phyloP scores from a whole-genome alignment of 192 early-diverging fungal species.

The Mortierella claussenii region DNA sequence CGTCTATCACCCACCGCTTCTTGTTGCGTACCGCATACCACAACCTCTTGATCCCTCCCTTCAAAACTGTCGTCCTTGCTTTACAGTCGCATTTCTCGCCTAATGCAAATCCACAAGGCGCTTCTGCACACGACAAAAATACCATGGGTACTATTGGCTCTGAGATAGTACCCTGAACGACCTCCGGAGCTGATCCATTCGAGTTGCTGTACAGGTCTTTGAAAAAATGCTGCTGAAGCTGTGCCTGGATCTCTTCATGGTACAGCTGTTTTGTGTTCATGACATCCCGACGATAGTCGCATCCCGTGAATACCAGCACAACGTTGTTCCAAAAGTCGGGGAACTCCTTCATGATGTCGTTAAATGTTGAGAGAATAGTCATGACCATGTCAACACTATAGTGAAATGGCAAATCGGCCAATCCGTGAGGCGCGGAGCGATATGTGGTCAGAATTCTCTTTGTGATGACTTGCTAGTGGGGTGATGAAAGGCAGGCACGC shows the following conservation, averaged over 20 bases:
- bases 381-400: conserved; percentile 48
- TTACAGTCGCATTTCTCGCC: conserved; percentile 51
- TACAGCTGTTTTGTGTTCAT: conserved; percentile 49
- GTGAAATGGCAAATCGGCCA: too few species aligned
- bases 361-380: conserved; percentile 37
- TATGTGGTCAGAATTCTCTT: too few species aligned
- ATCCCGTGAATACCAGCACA: conserved; percentile 46
- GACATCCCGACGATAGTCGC: conserved; percentile 46
- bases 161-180: background rate
- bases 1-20: conserved; percentile 44
- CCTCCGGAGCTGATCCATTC: background rate
- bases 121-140: conserved; percentile 39
- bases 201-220: conserved; percentile 7
- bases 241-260: conserved; percentile 44
- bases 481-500: too few species aligned
- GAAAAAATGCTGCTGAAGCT: conserved; percentile 39
- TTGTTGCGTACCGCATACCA: conserved; percentile 36
- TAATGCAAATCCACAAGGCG: conserved; percentile 38
- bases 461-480: too few species aligned
- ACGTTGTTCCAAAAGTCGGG: conserved; percentile 52
- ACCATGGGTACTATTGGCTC: conserved; percentile 31
- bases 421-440: too few species aligned
- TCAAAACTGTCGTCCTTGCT: conserved; percentile 42
- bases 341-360: conserved; percentile 52
- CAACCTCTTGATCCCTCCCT: conserved; percentile 44